Evolutionary conservation across 2,329 filamentous ascomycete species (phyloP).

Genomic region (Xylariaceae sp.): DNA sequence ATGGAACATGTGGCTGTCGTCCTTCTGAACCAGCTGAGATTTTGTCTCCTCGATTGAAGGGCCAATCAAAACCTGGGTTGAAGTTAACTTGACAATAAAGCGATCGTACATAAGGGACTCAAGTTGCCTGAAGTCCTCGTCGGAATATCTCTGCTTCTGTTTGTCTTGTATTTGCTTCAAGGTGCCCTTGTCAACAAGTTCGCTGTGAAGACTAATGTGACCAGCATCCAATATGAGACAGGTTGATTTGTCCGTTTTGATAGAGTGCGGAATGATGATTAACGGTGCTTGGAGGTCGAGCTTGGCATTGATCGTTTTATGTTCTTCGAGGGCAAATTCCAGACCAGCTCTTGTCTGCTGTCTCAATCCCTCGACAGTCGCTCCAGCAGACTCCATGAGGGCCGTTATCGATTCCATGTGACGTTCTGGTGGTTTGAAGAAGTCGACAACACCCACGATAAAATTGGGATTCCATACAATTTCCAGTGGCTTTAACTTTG

Average conservation of each 20-base stretch:
- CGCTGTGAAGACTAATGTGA: conserved; percentile 92
- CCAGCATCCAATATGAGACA: conserved; percentile 96
- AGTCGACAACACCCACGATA: conserved; percentile 86
- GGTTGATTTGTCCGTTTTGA: conserved; percentile 78
- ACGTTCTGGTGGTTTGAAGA: conserved; percentile 93
- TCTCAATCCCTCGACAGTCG: conserved; percentile 91
- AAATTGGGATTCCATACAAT: conserved; percentile 98
- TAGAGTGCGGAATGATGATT: conserved; percentile 94
- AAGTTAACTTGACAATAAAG: conserved; percentile 90
- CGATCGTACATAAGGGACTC: conserved; percentile 98
- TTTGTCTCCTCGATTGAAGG: conserved; percentile 92
- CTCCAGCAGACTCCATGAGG: conserved; percentile 92
- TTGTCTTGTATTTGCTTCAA: conserved; percentile 90
- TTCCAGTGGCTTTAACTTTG: conserved; percentile 93
- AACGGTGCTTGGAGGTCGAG: conserved; percentile 94
- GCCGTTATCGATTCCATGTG: conserved; percentile 99
- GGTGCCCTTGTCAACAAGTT: conserved; percentile 90
- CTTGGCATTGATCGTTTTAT: conserved; percentile 97
- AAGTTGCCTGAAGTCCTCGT: conserved; percentile 85
- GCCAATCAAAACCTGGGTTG: conserved; percentile 93
- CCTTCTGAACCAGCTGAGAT: conserved; percentile 73
- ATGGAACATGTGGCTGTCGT: conserved; percentile 76
- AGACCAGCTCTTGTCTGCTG: conserved; percentile 96
- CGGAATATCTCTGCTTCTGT: conserved; percentile 84
- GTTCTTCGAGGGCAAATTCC: conserved; percentile 95